Base-by-base conservation (phyloP, 73 alveolate genomes). In the Durusdinium trenchii region DNA sequence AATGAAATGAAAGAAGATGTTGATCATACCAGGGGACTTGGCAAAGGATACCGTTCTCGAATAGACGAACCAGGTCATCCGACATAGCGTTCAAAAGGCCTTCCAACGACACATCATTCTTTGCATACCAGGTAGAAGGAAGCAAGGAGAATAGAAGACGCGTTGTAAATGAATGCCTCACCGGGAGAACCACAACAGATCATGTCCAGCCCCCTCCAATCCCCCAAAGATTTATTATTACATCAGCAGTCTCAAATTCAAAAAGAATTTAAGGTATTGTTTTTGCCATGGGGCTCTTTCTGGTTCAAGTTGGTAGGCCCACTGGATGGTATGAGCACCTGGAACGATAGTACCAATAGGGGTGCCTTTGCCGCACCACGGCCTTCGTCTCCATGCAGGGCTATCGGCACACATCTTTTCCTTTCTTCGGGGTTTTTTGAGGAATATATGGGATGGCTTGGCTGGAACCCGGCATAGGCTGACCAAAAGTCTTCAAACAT, bases 301-400 rank as follows among this genome's bases (percentile, higher is more conserved):
- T 38, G 35, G 57, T 86, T 86, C 51, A 86, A 32, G 26, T 42
- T 42, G 69, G 57, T 43, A 26, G 76, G 83, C 32, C 95, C 95
- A 40, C 35, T 61, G 64, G 67, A 35, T 10, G 95, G 95, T 7
- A 86, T 60, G 10, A 86, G 23, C 10, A 64, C 83, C 50, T 86
- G 95, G 32, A 54, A 86, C 64, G 84, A n/a, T 71, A 40, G n/a
- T 3, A 86, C 84, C 36, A 86, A 16, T 45, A 86, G n/a, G 0
- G 95, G 95, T 0, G 35, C 45, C 32, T 86, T 86, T 0, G 83
- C 82, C 50, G 43, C 3, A 3, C 95, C 95, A 16, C 95, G 81
- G 18, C 95, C 95, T 6, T 86, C 95, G 30, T 86, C 95, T 16
- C 95, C 95, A 30, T 86, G 95, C 2, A 38, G 14, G 26, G 95